Evolutionary conservation across 129 eudicot species (phyloP).

Genomic region (Tagetes patula): DNA sequence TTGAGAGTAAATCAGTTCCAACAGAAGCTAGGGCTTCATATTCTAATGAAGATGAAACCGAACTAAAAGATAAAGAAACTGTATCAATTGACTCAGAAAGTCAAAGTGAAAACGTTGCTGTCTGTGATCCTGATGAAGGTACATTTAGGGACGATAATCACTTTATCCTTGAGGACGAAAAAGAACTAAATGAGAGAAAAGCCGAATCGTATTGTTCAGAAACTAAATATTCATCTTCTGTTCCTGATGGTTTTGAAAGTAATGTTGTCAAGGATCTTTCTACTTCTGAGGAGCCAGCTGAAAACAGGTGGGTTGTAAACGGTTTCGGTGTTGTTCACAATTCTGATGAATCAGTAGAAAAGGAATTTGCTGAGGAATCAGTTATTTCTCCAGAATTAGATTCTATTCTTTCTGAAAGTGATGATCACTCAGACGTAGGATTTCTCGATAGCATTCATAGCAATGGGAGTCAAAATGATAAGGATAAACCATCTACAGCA

Average conservation of each 20-base stretch:
- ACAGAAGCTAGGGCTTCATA: constrained; percentile 27
- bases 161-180: constrained; percentile 10
- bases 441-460: constrained; percentile 22
- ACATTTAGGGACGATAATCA: constrained; percentile 8
- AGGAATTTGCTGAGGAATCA: constrained; percentile 22
- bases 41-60: constrained; percentile 29
- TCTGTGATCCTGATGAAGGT: constrained; percentile 22
- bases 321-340: not conserved
- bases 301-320: not conserved
- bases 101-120: constrained; percentile 17
- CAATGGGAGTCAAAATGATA: not conserved
- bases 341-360: constrained; percentile 21
- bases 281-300: constrained; percentile 18
- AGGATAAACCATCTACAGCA: constrained; percentile 13
- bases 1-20: constrained; percentile 37
- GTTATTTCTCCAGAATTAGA: constrained; percentile 32
- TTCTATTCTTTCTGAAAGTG: constrained; percentile 11
- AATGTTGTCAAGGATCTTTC: constrained; percentile 23
- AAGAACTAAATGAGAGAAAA: constrained; percentile 21
- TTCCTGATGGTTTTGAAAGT: constrained; percentile 8
- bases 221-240: constrained; percentile 7
- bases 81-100: constrained; percentile 27
- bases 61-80: constrained; percentile 23
- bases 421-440: constrained; percentile 28
- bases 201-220: constrained; percentile 16